Percentiles rank a stretch among this genome's conserved stretches.
Evolutionary conservation across 106 monocot genomes (phyloP).

Genomic region (Allium cepa): DNA sequence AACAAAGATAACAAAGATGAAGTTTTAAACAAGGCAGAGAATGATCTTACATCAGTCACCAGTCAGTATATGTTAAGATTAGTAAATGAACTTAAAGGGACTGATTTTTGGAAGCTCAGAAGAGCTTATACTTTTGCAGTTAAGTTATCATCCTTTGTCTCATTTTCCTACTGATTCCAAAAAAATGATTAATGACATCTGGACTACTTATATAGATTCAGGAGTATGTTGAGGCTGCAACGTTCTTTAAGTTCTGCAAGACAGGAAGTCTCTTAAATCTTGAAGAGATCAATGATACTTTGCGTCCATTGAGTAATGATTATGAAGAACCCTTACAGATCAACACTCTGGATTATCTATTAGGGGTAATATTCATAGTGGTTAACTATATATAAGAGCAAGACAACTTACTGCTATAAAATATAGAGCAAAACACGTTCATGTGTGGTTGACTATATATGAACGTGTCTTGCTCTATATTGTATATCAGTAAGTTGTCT

Average conservation of each 20-base stretch:
- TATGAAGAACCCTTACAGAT: conserved; percentile 64
- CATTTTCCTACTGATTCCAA: background rate
- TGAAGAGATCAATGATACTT: conserved; percentile 55
- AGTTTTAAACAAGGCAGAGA: conserved; percentile 81
- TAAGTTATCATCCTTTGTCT: conserved; percentile 3
- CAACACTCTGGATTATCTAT: conserved; percentile 73
- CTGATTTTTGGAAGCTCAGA: conserved; percentile 97
- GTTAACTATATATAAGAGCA: too few species aligned
- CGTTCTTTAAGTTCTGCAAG: conserved; percentile 65
- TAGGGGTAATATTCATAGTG: conserved; percentile 45
- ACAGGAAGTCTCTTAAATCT: conserved; percentile 52
- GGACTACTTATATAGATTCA: conserved; percentile 49
- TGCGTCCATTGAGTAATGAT: conserved; percentile 34
- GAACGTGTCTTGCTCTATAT: too few species aligned
- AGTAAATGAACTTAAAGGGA: conserved; percentile 86
- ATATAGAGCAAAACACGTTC: too few species aligned
- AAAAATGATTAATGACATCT: background rate
- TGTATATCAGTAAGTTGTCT: too few species aligned
- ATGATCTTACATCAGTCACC: conserved; percentile 64
- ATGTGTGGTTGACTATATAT: too few species aligned
- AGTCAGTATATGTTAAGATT: conserved; percentile 73
- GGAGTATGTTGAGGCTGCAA: conserved; percentile 97
- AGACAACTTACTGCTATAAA: too few species aligned
- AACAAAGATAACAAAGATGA: conserved; percentile 80
- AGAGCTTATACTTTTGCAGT: conserved; percentile 87